These are phyloP conservation scores for Immersiella caudata DNA, from an alignment of 495 filamentous ascomycete species.

Conservation along the genomic window DNA sequence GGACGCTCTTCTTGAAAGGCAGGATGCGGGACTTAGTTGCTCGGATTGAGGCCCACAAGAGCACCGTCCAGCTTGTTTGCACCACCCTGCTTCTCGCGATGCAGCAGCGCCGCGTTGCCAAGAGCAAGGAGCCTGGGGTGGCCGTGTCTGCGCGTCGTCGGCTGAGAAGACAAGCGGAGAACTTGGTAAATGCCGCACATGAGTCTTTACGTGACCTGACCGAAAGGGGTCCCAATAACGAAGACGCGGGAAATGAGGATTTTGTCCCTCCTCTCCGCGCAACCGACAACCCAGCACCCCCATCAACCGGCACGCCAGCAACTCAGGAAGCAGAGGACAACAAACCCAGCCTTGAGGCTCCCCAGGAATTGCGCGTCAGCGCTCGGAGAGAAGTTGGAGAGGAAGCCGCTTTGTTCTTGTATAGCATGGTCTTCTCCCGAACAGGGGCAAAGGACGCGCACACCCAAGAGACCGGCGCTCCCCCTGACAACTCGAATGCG, in stretches of 20 bases:
- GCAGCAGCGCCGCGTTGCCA: background rate
- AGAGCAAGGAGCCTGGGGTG: background rate
- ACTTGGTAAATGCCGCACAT: background rate
- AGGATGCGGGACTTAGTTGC: background rate
- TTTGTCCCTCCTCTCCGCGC: no score
- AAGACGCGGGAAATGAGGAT: background rate
- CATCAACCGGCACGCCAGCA: no score
- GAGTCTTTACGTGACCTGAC: background rate
- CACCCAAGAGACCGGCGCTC: background rate
- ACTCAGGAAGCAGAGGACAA: no score
- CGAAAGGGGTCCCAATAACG: background rate
- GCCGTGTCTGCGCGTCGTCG: background rate
- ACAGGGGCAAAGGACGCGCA: background rate
- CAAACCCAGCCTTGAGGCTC: no score
- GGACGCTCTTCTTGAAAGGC: background rate
- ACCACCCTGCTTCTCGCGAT: background rate
- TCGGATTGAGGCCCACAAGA: background rate
- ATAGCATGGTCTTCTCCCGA: background rate
- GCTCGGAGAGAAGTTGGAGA: background rate
- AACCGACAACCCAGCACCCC: no score
- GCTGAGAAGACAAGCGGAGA: background rate
- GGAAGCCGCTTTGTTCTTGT: background rate
- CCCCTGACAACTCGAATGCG: background rate
- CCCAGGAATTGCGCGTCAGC: no score
- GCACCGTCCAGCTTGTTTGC: background rate